phyloP scores from a whole-genome alignment of 2,329 filamentous ascomycete genomes.

The Xylariaceae sp. region DNA sequence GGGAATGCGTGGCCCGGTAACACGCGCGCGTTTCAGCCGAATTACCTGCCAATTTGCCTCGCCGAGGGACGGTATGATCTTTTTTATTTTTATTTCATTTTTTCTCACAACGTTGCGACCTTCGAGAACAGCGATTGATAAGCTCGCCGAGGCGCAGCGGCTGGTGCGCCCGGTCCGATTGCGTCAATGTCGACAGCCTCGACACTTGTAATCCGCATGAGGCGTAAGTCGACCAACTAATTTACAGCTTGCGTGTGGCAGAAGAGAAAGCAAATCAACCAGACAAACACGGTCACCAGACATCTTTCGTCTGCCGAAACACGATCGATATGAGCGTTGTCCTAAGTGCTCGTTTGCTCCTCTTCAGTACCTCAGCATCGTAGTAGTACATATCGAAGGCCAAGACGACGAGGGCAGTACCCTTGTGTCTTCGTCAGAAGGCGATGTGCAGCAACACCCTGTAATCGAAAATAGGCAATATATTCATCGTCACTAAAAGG shows the following conservation, averaged over 20 bases:
- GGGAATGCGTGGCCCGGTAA: conserved; percentile 20
- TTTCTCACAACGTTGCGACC: neutral
- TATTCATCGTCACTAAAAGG: conserved; percentile 3
- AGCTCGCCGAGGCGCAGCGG: conserved; percentile 20
- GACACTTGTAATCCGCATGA: neutral
- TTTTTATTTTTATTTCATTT: too few relatives aligned
- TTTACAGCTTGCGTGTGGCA: conserved; percentile 24
- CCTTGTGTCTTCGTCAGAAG: conserved; percentile 12
- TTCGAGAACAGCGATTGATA: conserved; percentile 8
- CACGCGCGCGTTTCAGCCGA: conserved; percentile 15
- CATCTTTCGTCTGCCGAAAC: conserved; percentile 29
- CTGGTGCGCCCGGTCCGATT: conserved; percentile 27
- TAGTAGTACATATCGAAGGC: conserved; percentile 6
- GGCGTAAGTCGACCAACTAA: conserved; percentile 25
- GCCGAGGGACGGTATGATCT: conserved; percentile 16
- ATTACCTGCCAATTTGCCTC: conserved; percentile 12
- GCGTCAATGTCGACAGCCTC: neutral
- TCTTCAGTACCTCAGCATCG: neutral
- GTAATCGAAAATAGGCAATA: neutral
- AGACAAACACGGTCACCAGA: conserved; percentile 21
- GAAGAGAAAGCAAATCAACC: conserved; percentile 12
- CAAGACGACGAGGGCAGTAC: conserved; percentile 4
- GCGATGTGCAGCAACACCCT: conserved; percentile 12
- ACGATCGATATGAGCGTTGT: conserved; percentile 24
- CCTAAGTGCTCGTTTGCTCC: conserved; percentile 21